Base-by-base conservation (phyloP, 2,329 filamentous ascomycete species). In the Pseudogymnoascus destructans region DNA sequence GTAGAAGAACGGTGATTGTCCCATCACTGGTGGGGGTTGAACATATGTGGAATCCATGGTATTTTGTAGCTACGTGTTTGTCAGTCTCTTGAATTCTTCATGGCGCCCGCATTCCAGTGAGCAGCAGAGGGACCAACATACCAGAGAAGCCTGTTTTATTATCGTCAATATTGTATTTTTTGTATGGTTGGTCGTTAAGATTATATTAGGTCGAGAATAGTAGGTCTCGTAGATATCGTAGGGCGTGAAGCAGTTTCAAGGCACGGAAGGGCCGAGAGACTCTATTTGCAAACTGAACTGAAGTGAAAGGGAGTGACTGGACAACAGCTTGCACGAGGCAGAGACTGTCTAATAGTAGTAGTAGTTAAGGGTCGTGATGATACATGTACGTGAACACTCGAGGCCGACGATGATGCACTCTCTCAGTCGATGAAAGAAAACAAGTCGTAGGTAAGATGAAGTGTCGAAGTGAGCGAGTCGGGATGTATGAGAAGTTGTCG, bases 1-100 rank as follows among this genome's bases (percentile, higher is more conserved):
- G 78, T 91, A 93, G 79, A 87, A 91, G 77, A 90, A 95, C 60
- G 87, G 77, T 64, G 84, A 81, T 73, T 87, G 85, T 61, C 79
- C 82, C 77, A 87, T 81, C 67, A 79, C 71, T 72, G 79, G 81
- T 67, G 73, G 59, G 36, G 68, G 68, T 52, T 52, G 36, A 27
- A 60, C 40, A 59, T 68, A 67, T 60, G 66, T 63, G 25, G 65
- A 65, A 60, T 70, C 68, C 69, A 70, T 70, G 30, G 56, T 46
- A 59, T 60, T 38, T 58, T 32, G 58, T 55, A 55, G 60, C 33
- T 49, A 52, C 42, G 23, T 15, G 55, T 59, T 63, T 61, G 64
- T 68, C 60, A 67, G 66, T 65, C 57, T 59, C 57, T 58, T 61
- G 62, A 52, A 40, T 62, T 46, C 36, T 56, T 52, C 56, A 23